Evolutionary conservation across 140 eudicot species (phyloP).

Genomic region (Oenanthe javanica): DNA sequence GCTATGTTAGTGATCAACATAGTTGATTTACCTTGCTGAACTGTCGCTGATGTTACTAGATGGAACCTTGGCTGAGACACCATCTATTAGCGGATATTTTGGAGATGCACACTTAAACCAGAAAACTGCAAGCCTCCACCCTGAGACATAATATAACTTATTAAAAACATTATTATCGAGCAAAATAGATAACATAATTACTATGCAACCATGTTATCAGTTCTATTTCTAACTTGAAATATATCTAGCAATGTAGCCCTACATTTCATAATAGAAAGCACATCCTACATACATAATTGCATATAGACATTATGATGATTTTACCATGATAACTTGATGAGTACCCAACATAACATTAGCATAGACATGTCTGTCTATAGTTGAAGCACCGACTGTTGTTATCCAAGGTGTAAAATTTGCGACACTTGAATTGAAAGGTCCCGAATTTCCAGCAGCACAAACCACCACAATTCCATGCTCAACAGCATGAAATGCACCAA

Average conservation of each 20-base stretch:
- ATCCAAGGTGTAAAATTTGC: slow-evolving; percentile 77
- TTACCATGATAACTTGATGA: slow-evolving; percentile 63
- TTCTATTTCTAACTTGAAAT: not conserved
- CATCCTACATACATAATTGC: too few species aligned
- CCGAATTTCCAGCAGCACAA: slow-evolving; percentile 68
- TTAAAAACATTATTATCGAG: not conserved
- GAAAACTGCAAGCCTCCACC: slow-evolving; percentile 78
- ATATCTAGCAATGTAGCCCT: too few species aligned
- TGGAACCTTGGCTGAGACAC: slow-evolving; percentile 34
- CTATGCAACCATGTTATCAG: not conserved
- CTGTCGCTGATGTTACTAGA: slow-evolving; percentile 14
- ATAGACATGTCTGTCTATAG: slow-evolving; percentile 75
- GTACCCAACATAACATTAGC: slow-evolving; percentile 50
- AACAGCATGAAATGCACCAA: slow-evolving; percentile 76
- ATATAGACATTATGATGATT: not conserved
- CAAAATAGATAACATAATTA: not conserved
- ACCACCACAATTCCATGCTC: slow-evolving; percentile 66
- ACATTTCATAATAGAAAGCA: too few species aligned
- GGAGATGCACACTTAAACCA: slow-evolving; percentile 39
- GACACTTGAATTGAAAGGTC: slow-evolving; percentile 37
- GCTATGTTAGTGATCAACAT: not conserved
- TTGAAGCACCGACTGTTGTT: slow-evolving; percentile 63
- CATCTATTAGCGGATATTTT: slow-evolving; percentile 37
- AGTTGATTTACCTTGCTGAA: slow-evolving; percentile 23
- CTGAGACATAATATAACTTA: slow-evolving; percentile 23